Conservation (phyloP, 169 alveolate species). For the Plasmodium gallinaceum region DNA sequence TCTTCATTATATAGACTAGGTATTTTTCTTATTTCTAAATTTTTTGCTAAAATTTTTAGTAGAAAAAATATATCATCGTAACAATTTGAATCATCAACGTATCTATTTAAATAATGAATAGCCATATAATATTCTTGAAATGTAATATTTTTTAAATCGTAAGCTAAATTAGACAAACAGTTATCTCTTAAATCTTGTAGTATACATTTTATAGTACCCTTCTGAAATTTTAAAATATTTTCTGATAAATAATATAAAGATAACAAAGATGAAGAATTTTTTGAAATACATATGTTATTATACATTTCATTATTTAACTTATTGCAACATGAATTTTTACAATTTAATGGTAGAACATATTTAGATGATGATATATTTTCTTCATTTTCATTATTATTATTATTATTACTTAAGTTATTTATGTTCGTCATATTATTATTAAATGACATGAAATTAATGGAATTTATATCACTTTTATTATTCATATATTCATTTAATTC, state of each 20-base stretch:
- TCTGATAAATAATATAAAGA: slow-evolving; percentile 52
- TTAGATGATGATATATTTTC: not conserved
- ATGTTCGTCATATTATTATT: not conserved
- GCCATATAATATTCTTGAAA: slow-evolving; percentile 78
- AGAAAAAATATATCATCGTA: slow-evolving; percentile 77
- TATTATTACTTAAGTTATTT: not conserved
- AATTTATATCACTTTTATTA: not conserved
- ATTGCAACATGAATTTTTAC: not conserved
- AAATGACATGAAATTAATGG: not conserved
- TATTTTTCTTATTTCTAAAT: slow-evolving; percentile 63
- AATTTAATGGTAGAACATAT: slow-evolving; percentile 7
- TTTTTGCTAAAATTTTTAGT: slow-evolving; percentile 63
- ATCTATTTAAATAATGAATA: slow-evolving; percentile 61
- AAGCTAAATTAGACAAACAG: slow-evolving; percentile 65
- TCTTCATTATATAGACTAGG: slow-evolving; percentile 77
- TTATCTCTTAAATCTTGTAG: slow-evolving; percentile 77
- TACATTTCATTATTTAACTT: not conserved
- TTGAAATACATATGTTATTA: not conserved
- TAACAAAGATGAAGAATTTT: slow-evolving; percentile 50
- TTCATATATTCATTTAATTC: not conserved
- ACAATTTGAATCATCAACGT: slow-evolving; percentile 77
- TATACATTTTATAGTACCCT: slow-evolving; percentile 76
- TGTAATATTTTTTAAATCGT: slow-evolving; percentile 51
- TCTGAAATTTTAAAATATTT: slow-evolving; percentile 75
- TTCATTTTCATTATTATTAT: not conserved